These are phyloP conservation scores for Fusarium sp. DNA, from an alignment of 2,329 filamentous ascomycete species.

Conservation along the genomic window DNA sequence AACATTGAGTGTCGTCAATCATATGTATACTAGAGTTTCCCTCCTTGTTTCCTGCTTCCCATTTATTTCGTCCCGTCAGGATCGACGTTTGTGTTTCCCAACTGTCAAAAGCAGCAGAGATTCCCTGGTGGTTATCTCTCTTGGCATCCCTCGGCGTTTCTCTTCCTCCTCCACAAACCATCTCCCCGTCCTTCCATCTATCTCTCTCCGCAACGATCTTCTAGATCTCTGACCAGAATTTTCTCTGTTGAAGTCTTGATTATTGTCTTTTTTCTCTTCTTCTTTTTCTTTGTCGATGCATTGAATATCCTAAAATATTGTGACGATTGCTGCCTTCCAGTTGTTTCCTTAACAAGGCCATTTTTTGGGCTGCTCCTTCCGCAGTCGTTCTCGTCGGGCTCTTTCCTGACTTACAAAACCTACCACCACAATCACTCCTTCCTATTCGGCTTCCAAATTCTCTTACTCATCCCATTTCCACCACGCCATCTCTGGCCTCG, in stretches of 20 bases:
- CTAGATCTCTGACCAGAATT: neutral
- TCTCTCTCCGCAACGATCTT: conserved; percentile 9
- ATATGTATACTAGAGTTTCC: conserved; percentile 8
- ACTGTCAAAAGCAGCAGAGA: conserved; percentile 28
- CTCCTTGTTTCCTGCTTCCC: neutral
- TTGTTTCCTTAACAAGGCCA: conserved; percentile 8
- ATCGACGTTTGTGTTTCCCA: conserved; percentile 12
- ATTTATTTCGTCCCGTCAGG: neutral
- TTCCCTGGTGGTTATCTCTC: conserved; percentile 37
- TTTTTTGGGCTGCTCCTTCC: conserved; percentile 15
- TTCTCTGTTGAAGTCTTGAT: neutral
- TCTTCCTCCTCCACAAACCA: conserved; percentile 18
- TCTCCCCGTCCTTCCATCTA: neutral
- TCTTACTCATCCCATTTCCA: neutral
- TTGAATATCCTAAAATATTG: neutral
- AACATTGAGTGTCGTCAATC: neutral
- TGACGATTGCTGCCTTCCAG: conserved; percentile 20
- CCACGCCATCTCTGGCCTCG: neutral
- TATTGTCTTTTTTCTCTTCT: conserved; percentile 6
- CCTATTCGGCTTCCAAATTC: neutral
- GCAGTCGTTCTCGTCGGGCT: neutral
- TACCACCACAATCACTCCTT: conserved; percentile 2
- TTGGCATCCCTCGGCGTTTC: conserved; percentile 31
- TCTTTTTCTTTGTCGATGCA: neutral
- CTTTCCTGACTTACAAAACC: neutral